These are phyloP conservation scores for Stachybotrys echinatus DNA, from an alignment of 2,329 filamentous ascomycete genomes.

Conservation along the genomic window DNA sequence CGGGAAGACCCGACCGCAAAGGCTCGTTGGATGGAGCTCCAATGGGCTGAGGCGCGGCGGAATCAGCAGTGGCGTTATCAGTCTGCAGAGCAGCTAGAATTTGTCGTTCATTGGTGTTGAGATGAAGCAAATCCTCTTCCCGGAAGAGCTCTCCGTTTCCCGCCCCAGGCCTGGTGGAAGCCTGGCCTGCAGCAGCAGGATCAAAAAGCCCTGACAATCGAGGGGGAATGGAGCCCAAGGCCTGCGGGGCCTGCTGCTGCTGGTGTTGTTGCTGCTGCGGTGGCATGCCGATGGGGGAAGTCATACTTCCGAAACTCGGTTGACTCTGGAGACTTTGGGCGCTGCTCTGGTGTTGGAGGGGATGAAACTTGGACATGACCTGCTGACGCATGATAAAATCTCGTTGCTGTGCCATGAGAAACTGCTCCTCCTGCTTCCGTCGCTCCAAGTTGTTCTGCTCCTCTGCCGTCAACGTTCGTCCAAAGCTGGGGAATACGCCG, in stretches of 20 bases:
- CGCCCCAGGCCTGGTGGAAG: conserved; percentile 14
- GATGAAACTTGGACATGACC: conserved; percentile 65
- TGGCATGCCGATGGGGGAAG: conserved; percentile 67
- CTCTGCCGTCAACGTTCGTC: conserved; percentile 90
- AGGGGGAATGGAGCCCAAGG: conserved; percentile 53
- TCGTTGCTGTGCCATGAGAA: conserved; percentile 91
- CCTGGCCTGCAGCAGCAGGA: conserved; percentile 29
- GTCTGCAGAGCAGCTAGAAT: conserved; percentile 36
- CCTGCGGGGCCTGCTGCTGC: conserved; percentile 30
- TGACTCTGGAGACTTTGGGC: conserved; percentile 95
- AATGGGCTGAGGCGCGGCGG: conserved; percentile 30
- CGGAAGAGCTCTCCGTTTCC: conserved; percentile 48
- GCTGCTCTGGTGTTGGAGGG: conserved; percentile 87
- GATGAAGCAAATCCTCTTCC: conserved; percentile 69
- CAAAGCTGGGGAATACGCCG: conserved; percentile 91
- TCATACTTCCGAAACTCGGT: conserved; percentile 91
- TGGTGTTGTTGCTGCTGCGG: conserved; percentile 28
- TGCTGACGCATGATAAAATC: conserved; percentile 89
- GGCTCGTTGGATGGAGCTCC: conserved; percentile 25
- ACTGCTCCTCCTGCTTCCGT: conserved; percentile 96
- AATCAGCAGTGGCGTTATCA: conserved; percentile 7
- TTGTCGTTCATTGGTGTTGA: conserved; percentile 51
- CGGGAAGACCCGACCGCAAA: conserved; percentile 42
- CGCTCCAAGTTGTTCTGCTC: conserved; percentile 97
- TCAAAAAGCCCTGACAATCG: conserved; percentile 68